Conservation (phyloP, 352 stramenopile genomes). For the Pythium grandisporangium region DNA sequence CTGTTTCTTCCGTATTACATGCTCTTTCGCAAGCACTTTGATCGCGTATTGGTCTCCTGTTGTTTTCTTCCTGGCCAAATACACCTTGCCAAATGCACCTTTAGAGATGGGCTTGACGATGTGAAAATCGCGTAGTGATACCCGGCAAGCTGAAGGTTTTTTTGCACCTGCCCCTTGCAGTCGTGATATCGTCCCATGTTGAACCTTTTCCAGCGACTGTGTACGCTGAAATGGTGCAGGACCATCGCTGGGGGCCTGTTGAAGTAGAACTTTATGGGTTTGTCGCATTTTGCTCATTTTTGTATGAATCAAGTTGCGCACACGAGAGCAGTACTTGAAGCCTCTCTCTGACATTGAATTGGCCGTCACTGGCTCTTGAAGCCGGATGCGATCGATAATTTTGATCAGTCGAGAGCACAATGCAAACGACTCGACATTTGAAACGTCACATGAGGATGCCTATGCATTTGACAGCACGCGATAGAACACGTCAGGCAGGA, state of each 20-base stretch:
- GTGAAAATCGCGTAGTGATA: conserved; percentile 80
- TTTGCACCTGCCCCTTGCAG: conserved; percentile 4
- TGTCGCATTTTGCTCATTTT: conserved; percentile 85
- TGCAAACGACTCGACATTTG: conserved; percentile 66
- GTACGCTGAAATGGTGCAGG: conserved; percentile 55
- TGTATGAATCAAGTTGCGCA: conserved; percentile 69
- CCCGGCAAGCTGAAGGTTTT: conserved; percentile 33
- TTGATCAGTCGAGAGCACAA: conserved; percentile 71
- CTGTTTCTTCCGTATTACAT: conserved; percentile 86
- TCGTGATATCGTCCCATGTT: conserved; percentile 13
- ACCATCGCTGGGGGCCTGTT: conserved; percentile 33
- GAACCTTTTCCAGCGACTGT: conserved; percentile 65
- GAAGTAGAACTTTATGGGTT: conserved; percentile 74
- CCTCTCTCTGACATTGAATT: conserved; percentile 41
- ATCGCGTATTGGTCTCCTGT: conserved; percentile 87
- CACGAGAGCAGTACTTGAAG: conserved; percentile 39
- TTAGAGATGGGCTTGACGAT: conserved; percentile 88
- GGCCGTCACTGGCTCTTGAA: conserved; percentile 31
- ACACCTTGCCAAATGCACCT: conserved; percentile 86
- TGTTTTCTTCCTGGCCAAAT: conserved; percentile 78
- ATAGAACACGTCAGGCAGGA: neutral
- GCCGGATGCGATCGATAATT: conserved; percentile 60
- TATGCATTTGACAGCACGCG: conserved; percentile 6
- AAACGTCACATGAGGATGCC: conserved; percentile 61
- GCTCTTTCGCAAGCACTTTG: conserved; percentile 86